Conservation (phyloP, 2,329 filamentous ascomycete genomes). For the Fusarium succisae region DNA sequence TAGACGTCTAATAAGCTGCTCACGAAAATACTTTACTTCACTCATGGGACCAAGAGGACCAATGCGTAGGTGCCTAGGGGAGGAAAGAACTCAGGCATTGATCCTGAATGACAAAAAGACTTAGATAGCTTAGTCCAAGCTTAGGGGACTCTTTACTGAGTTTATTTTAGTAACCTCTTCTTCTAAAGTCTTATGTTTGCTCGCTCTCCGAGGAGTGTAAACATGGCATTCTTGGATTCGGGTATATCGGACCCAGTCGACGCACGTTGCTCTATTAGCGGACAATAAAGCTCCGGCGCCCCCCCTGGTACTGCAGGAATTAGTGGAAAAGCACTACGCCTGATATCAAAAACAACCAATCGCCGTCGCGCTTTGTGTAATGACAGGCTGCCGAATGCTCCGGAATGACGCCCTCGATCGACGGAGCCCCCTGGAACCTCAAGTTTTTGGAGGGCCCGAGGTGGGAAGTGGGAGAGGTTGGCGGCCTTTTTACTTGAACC, state of each 20-base stretch:
- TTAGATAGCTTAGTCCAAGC: too few relatives aligned
- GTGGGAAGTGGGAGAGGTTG: background rate
- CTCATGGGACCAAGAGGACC: background rate
- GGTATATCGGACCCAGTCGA: conserved; percentile 17
- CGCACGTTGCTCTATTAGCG: conserved; percentile 26
- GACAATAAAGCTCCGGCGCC: conserved; percentile 20
- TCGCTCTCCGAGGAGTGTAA: background rate
- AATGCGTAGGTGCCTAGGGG: background rate
- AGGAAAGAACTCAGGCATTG: too few relatives aligned
- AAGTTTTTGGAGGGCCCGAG: background rate
- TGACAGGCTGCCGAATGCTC: conserved; percentile 33
- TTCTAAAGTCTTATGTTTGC: too few relatives aligned
- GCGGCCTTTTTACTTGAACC: conserved; percentile 3
- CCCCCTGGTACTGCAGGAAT: conserved; percentile 5
- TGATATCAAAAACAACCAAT: conserved; percentile 13
- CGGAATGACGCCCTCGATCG: conserved; percentile 30
- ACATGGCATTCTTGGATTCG: conserved; percentile 26
- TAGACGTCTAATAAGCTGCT: background rate
- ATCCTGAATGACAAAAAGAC: too few relatives aligned
- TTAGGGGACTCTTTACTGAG: too few relatives aligned
- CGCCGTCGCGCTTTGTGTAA: conserved; percentile 5
- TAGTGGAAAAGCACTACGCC: conserved; percentile 4
- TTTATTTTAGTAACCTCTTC: too few relatives aligned
- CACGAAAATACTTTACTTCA: background rate
- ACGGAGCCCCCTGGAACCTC: conserved; percentile 11